Evolutionary conservation across 2,329 filamentous ascomycete species (phyloP).

Genomic region (Penicillium sp.): DNA sequence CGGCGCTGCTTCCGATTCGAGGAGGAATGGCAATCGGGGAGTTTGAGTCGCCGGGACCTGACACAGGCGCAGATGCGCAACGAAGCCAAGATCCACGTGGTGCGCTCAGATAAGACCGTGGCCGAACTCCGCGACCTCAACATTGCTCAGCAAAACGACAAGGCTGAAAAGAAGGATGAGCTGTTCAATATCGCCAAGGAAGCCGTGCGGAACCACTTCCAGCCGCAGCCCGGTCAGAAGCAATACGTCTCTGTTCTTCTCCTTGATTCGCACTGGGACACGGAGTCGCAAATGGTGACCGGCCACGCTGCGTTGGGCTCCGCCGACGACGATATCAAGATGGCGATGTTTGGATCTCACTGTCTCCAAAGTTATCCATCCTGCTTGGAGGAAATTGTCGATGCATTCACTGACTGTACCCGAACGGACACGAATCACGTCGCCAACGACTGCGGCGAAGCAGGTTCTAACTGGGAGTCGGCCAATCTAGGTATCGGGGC

Average conservation of each 20-base stretch:
- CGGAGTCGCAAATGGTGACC: slow-evolving; percentile 65
- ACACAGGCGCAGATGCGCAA: slow-evolving; percentile 75
- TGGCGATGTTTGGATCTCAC: slow-evolving; percentile 92
- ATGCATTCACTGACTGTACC: slow-evolving; percentile 87
- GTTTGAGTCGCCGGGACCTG: slow-evolving; percentile 73
- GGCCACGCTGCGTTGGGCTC: slow-evolving; percentile 86
- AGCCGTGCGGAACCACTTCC: slow-evolving; percentile 77
- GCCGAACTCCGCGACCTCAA: slow-evolving; percentile 79
- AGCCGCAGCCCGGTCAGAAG: slow-evolving; percentile 72
- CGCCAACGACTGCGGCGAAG: slow-evolving; percentile 83
- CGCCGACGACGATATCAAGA: slow-evolving; percentile 68
- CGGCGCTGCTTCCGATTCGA: slow-evolving; percentile 87
- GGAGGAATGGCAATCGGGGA: slow-evolving; percentile 89
- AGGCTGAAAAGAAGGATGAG: slow-evolving; percentile 69
- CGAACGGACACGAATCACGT: slow-evolving; percentile 78
- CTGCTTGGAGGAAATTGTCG: slow-evolving; percentile 83
- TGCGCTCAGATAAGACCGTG: slow-evolving; percentile 80
- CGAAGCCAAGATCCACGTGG: slow-evolving; percentile 85
- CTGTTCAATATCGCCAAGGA: slow-evolving; percentile 76
- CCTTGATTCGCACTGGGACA: slow-evolving; percentile 88
- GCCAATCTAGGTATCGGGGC: slow-evolving; percentile 92
- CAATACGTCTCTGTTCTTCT: slow-evolving; percentile 86
- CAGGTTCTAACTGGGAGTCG: slow-evolving; percentile 92
- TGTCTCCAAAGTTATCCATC: slow-evolving; percentile 88
- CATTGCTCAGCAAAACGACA: slow-evolving; percentile 72